Evolutionary conservation across 345 rosid genomes (phyloP), one percentile per base, ranked within the genome.

Genomic region (Gossypium ekmanianum): DNA sequence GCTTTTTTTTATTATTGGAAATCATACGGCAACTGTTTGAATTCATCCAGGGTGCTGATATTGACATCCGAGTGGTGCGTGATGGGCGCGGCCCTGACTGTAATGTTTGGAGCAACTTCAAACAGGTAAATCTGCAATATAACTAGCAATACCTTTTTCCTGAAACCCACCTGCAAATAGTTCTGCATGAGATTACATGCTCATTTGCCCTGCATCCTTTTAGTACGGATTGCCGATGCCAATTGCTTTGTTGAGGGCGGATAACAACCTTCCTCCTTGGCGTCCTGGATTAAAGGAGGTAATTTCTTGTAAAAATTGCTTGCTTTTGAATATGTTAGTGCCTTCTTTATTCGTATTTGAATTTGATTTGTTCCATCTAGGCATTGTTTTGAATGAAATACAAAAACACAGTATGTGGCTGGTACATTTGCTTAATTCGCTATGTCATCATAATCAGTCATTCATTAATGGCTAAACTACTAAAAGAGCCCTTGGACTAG

Each of bases 41-140:
- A 74, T 75, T 75, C 59, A 2, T 75, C 81, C 83, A 95, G 98
- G 99, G 98, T 79, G 97, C 99, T 78, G 98, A 93, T 74, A 95
- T 95, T 10, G 98, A 95, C 83, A 93, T 95, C 56, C 84, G 99
- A 79, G 98, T 93, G 27, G 97, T 93, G 24, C 97, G 97, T 58
- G 97, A 90, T 84, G 99, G 98, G 24, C 97, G 90, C 68, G 97
- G 98, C 45, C 98, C 98, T 48, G 87, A 93, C 62, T 84, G 94
- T 81, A 93, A 95, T 83, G 92, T 95, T 47, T 95, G 99, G 98
- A 95, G 97, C 85, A 95, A 95, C 81, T 95, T 95, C 85, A 90
- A 93, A 84, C 99, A 95, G 98, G 99, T 95, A 79, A 68, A 34
- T 50, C 17, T 41, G 61, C 45, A n/a, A 29, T 61, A 69, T 69